Base-by-base conservation (phyloP, 345 rosid genomes). In the Boechera stricta region DNA sequence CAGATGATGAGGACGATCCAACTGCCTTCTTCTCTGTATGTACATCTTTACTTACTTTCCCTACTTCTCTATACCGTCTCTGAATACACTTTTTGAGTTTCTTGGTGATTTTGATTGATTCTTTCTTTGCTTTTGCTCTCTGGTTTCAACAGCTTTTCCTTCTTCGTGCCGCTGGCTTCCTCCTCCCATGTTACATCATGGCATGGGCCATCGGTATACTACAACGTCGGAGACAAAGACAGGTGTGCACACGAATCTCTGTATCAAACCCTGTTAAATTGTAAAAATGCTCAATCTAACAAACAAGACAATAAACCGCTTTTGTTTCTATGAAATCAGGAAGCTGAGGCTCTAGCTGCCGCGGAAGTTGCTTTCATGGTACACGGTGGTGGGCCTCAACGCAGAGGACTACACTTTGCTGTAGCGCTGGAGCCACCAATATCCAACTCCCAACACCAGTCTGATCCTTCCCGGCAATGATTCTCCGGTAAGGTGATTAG, bases 111-210 rank as follows among this genome's bases (percentile, higher is more conserved):
- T 35, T 54, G 10, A 41, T 16, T 47, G 51, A 67, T 5, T 42
- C 31, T 47, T 33, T 33, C 31, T 42, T 47, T 48, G 21, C 10
- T n/a, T 15, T 45, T 0, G 64, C 18, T 63, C 51, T 73, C 65
- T 73, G 66, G 28, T 72, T 60, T 29, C 48, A 21, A 56, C 83
- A 95, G 99, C 94, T 95, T 81, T 93, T 93, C 90, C 76, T 95
- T 83, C 91, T 95, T 35, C 90, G 99, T 4, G 97, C 94, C 6
- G 98, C 91, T 7, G 91, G 97, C 52, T 95, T 95, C 84, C 97
- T 95, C 79, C 88, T 95, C 54, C 98, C 99, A 2, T 95, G 99
- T 80, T 95, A 93, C 78, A 90, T 95, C 71, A 95, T 92, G 99
- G 99, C 98, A 56, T 95, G 99, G 99, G 98, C 97, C 71, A 88